Evolutionary conservation across 345 rosid species (phyloP), one percentile per base, ranked within the genome.

Genomic region (Zanthoxylum bungeanum): DNA sequence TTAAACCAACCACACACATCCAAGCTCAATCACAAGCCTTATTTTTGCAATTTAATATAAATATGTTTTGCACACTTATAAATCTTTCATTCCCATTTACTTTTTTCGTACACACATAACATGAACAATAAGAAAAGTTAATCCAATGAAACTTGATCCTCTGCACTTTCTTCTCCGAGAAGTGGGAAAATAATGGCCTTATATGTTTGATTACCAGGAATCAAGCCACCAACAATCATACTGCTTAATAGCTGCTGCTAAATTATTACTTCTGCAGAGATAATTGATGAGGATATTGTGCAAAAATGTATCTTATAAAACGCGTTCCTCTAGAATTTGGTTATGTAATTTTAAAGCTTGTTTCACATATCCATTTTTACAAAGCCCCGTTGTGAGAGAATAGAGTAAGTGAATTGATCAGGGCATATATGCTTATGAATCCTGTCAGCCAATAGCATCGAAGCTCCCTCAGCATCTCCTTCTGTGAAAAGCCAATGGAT

Each of bases 401-500:
- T 82, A 44, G 91, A 84, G 61, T 68, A 81, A 66, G 93, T 86
- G 74, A 82, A 81, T 21, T 73, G 36, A 61, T 90, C 90, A 5
- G 85, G 77, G 44, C 30, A 8, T 56, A 86, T 47, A 31, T 17
- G 46, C 67, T 81, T 85, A 40, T 73, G 76, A 46, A 84, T 75
- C 90, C 88, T 88, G 80, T 86, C 87, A 24, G 73, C 49, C 19
- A 85, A 73, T 47, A 88, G 70, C 21, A 33, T 40, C 51, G 79
- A 79, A 31, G 86, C 90, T 68, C 81, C 86, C 75, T 81, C 78
- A 50, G 61, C 37, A 64, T 88, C 89, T 60, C 87, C 86, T 81
- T 86, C 91, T 71, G 37, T 72, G 64, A 57, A 78, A 79, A 88
- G 82, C 87, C 91, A 86, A 64, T 86, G 76, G 34, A 92, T 84